Conservation (phyloP, 169 alveolate genomes). For the Plasmodium coatneyi region DNA sequence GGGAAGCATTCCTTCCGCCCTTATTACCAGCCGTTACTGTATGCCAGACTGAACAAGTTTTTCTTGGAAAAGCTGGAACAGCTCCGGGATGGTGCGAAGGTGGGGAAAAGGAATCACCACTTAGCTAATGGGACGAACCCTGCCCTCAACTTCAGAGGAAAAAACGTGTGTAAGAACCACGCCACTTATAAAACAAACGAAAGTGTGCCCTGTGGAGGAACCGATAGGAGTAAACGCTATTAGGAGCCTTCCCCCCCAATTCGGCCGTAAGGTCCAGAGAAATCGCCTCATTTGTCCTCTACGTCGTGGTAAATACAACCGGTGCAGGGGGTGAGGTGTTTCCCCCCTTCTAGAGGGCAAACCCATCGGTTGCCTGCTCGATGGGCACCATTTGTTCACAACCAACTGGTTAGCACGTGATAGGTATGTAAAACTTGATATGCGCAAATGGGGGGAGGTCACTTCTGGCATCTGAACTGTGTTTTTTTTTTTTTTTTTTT, state of each 20-base stretch:
- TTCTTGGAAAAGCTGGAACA: conserved; percentile 11
- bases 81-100: not conserved
- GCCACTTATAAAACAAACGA: not conserved
- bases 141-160: not conserved
- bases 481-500: conserved; percentile 14
- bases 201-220: not conserved
- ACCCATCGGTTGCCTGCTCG: not conserved
- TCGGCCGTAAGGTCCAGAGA: not conserved
- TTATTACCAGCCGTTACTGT: conserved; percentile 44
- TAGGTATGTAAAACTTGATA: not conserved
- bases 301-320: not conserved
- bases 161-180: not conserved
- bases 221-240: not conserved
- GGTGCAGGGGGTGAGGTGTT: not conserved
- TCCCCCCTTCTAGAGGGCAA: too few relatives aligned
- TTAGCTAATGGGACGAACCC: not conserved
- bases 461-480: not conserved
- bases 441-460: not conserved
- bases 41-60: conserved; percentile 22
- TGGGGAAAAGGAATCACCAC: not conserved
- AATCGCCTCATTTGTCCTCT: not conserved
- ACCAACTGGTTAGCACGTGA: not conserved
- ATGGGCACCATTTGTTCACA: not conserved
- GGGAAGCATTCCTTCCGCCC: not conserved
- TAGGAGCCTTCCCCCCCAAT: not conserved